Evolutionary conservation across 1,284 basidiomycete genomes (phyloP).

Genomic region (Chiua sp.): DNA sequence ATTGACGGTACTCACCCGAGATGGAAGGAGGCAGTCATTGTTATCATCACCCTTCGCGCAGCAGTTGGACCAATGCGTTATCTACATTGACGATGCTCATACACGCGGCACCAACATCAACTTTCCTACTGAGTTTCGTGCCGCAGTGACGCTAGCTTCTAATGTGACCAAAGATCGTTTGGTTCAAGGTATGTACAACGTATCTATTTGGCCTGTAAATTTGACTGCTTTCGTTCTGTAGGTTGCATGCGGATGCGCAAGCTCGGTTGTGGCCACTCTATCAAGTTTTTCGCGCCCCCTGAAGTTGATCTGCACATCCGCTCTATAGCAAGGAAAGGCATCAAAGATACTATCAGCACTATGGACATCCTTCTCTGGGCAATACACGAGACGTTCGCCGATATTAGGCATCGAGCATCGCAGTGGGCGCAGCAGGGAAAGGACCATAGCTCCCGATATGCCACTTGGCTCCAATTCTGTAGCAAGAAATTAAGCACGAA

Average conservation of each 20-base stretch:
- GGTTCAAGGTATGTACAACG: constrained; percentile 47
- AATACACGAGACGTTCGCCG: constrained; percentile 48
- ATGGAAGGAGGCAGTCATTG: constrained; percentile 44
- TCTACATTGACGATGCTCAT: constrained; percentile 63
- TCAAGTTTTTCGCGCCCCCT: constrained; percentile 51
- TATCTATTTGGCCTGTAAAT: not conserved
- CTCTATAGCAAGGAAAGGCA: constrained; percentile 13
- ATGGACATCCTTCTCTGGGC: constrained; percentile 50
- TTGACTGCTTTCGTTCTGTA: constrained; percentile 12
- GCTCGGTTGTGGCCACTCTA: constrained; percentile 50
- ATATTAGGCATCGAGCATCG: constrained; percentile 44
- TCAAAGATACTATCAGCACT: constrained; percentile 23
- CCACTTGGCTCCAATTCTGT: constrained; percentile 36
- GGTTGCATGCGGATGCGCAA: constrained; percentile 55
- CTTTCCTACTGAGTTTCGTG: constrained; percentile 47
- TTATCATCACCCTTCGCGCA: constrained; percentile 47
- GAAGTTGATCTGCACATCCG: constrained; percentile 50
- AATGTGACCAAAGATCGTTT: constrained; percentile 58
- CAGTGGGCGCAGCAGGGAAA: constrained; percentile 55
- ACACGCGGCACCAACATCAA: constrained; percentile 63
- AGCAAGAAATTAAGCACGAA: not conserved
- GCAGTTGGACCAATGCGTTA: constrained; percentile 47
- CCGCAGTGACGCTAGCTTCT: constrained; percentile 57
- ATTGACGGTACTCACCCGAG: constrained; percentile 44
- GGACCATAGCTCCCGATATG: constrained; percentile 41